phyloP scores from a whole-genome alignment of 495 filamentous ascomycete genomes.

The Penicillium atrosanguineum region DNA sequence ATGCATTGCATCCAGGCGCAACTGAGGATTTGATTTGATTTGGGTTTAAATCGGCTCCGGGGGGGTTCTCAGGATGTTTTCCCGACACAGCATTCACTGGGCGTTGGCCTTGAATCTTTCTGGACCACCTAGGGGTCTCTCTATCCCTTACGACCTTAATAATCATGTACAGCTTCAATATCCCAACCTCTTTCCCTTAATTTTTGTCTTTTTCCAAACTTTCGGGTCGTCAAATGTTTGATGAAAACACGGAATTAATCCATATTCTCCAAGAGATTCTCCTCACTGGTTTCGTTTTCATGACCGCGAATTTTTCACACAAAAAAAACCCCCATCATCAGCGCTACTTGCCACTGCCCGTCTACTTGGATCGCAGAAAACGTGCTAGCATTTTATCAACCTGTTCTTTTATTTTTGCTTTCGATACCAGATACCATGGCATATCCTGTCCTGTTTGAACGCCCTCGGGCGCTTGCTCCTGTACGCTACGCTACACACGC shows the following conservation, averaged over 20 bases:
- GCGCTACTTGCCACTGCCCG: slow-evolving; percentile 1
- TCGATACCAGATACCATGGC: slow-evolving; percentile 42
- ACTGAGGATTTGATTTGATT: slow-evolving; percentile 31
- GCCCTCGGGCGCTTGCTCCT: slow-evolving; percentile 9
- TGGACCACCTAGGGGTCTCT: slow-evolving; percentile 8
- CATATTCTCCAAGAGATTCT: slow-evolving; percentile 7
- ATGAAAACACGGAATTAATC: slow-evolving; percentile 10
- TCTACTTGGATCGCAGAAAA: slow-evolving; percentile 12
- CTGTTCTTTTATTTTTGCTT: slow-evolving; percentile 16
- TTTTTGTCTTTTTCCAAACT: slow-evolving; percentile 1
- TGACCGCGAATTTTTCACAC: neutral
- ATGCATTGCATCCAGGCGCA: slow-evolving; percentile 50
- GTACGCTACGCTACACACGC: slow-evolving; percentile 23
- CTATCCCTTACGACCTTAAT: slow-evolving; percentile 35
- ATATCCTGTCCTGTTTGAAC: slow-evolving; percentile 10
- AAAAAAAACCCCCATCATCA: slow-evolving; percentile 6
- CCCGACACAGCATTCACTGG: slow-evolving; percentile 21
- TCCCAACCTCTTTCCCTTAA: slow-evolving; percentile 20
- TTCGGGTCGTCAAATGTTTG: slow-evolving; percentile 16
- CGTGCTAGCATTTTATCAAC: slow-evolving; percentile 7
- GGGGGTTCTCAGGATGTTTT: slow-evolving; percentile 13
- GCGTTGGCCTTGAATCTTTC: slow-evolving; percentile 16
- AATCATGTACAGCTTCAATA: slow-evolving; percentile 41
- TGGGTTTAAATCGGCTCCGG: slow-evolving; percentile 17
- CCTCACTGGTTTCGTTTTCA: neutral